phyloP scores from a whole-genome alignment of 148 eudicot genomes.

The Rhododendron henanense region DNA sequence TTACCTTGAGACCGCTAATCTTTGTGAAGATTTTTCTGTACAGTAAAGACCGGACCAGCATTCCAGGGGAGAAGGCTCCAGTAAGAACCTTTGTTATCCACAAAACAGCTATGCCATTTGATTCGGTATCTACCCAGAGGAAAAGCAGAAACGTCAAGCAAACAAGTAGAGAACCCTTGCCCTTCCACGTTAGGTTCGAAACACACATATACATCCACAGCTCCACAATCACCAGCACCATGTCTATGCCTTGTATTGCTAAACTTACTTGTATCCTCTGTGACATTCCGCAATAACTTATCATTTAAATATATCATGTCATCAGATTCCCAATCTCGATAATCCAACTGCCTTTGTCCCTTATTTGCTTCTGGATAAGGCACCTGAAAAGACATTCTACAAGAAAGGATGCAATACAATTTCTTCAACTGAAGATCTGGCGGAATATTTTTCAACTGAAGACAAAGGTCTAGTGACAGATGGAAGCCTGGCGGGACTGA shows the following conservation, averaged over 20 bases:
- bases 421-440: slow-evolving; percentile 33
- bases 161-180: slow-evolving; percentile 80
- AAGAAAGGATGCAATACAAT: slow-evolving; percentile 61
- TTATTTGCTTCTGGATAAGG: slow-evolving; percentile 15
- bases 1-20: not conserved
- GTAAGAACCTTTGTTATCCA: slow-evolving; percentile 58
- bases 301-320: slow-evolving; percentile 44
- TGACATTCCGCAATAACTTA: slow-evolving; percentile 42
- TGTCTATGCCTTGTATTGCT: slow-evolving; percentile 4
- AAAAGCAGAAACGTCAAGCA: slow-evolving; percentile 70
- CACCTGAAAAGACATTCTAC: slow-evolving; percentile 32
- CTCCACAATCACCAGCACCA: slow-evolving; percentile 15
- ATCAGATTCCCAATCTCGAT: slow-evolving; percentile 43
- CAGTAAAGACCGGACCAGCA: slow-evolving; percentile 49
- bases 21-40: slow-evolving; percentile 10
- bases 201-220: slow-evolving; percentile 35
- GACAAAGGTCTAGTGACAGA: slow-evolving; percentile 56
- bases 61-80: slow-evolving; percentile 59
- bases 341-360: slow-evolving; percentile 19
- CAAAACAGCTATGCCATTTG: slow-evolving; percentile 60
- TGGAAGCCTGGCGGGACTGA: slow-evolving; percentile 45
- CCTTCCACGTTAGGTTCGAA: slow-evolving; percentile 50
- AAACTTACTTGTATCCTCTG: slow-evolving; percentile 19
- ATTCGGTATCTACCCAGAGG: slow-evolving; percentile 63
- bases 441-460: slow-evolving; percentile 61